phyloP scores from a whole-genome alignment of 441 rosid genomes.

The Arabidopsis hybrid region DNA sequence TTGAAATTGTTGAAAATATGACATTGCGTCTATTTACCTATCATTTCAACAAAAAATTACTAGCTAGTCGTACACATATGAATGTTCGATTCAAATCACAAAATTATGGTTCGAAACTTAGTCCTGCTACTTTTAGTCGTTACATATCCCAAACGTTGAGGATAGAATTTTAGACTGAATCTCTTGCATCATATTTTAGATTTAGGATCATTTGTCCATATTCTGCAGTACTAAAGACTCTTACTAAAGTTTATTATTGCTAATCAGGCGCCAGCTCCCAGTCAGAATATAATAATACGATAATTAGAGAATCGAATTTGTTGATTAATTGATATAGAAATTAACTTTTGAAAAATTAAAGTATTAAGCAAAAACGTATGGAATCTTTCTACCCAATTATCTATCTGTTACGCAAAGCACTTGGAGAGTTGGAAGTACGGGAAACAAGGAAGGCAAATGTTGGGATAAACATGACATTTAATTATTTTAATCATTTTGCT shows the following conservation, averaged over 20 bases:
- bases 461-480: conserved; percentile 49
- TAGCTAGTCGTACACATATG: no score
- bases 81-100: no score
- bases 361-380: conserved; percentile 39
- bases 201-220: neutral
- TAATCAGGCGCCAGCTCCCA: conserved; percentile 28
- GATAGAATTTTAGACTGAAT: neutral
- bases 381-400: conserved; percentile 41
- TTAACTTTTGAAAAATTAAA: neutral
- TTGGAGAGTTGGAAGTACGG: conserved; percentile 43
- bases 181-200: conserved; percentile 5
- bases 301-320: conserved; percentile 3
- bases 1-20: neutral
- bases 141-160: neutral
- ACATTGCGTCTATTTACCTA: neutral
- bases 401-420: conserved; percentile 44
- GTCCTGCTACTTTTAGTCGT: neutral
- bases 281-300: conserved; percentile 6
- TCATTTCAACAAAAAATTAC: no score
- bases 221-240: neutral
- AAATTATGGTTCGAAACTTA: neutral
- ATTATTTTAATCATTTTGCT: conserved; percentile 36
- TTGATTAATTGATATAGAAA: conserved; percentile 4
- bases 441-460: conserved; percentile 50
- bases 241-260: neutral